Conservation (phyloP, 2,329 filamentous ascomycete genomes). For the Cladorrhinum sp. region DNA sequence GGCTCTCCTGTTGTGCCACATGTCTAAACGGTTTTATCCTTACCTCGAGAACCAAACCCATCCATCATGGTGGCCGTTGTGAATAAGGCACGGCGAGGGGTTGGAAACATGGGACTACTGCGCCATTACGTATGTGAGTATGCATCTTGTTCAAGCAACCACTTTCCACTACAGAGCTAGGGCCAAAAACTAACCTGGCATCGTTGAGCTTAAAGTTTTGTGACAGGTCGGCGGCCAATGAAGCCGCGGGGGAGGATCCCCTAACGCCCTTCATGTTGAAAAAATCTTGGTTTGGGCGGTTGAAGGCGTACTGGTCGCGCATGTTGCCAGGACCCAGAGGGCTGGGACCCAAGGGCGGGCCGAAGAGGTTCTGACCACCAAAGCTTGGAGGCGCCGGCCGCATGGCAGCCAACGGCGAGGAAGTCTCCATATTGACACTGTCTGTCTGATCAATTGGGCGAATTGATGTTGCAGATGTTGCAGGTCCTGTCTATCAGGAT, state of each 20-base stretch:
- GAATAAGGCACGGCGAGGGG: constrained; percentile 81
- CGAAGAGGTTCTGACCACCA: constrained; percentile 55
- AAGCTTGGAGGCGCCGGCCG: constrained; percentile 65
- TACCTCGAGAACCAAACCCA: constrained; percentile 57
- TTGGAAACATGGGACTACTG: constrained; percentile 73
- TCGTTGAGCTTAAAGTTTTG: constrained; percentile 90
- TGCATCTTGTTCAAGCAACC: neutral
- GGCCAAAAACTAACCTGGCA: constrained; percentile 63
- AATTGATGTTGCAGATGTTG: neutral
- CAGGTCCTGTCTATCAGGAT: neutral
- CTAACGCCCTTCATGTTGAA: constrained; percentile 75
- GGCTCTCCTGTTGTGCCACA: constrained; percentile 2
- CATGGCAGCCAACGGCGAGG: constrained; percentile 91
- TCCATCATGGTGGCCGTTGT: constrained; percentile 67
- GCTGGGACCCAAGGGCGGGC: constrained; percentile 48
- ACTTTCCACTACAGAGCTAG: neutral
- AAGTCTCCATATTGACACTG: constrained; percentile 71
- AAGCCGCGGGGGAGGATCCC: constrained; percentile 87
- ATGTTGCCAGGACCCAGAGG: constrained; percentile 51
- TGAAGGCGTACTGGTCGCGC: constrained; percentile 56
- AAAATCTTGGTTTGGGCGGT: constrained; percentile 66
- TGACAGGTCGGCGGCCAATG: constrained; percentile 87
- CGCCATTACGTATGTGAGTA: constrained; percentile 21
- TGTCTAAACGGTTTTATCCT: constrained; percentile 29
- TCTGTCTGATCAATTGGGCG: neutral